phyloP scores from a whole-genome alignment of 2,329 filamentous ascomycete genomes.

The Colletotrichum neosansevieriae region DNA sequence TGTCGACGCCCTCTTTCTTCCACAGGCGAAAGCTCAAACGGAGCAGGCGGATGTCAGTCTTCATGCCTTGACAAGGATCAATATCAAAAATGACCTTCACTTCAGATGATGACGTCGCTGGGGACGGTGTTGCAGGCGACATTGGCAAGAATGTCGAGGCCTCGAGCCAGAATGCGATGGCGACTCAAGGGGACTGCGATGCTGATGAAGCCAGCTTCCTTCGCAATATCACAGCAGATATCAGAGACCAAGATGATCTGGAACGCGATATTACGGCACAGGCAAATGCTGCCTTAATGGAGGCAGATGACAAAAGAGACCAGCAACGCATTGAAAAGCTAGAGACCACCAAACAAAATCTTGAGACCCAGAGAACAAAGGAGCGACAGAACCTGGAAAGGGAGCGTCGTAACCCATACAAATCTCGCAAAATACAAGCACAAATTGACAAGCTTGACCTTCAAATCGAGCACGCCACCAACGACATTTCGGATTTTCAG shows the following conservation, averaged over 20 bases:
- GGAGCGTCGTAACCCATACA: slow-evolving; percentile 58
- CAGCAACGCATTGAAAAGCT: slow-evolving; percentile 72
- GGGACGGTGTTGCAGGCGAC: not conserved
- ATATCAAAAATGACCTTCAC: slow-evolving; percentile 1
- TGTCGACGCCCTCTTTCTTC: not conserved
- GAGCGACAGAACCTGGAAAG: slow-evolving; percentile 61
- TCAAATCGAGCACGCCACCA: slow-evolving; percentile 73
- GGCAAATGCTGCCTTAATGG: slow-evolving; percentile 69
- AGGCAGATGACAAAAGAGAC: slow-evolving; percentile 73
- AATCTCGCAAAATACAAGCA: slow-evolving; percentile 69
- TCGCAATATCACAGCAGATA: slow-evolving; percentile 53
- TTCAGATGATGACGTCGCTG: not conserved
- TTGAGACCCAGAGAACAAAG: slow-evolving; percentile 73
- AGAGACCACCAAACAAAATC: slow-evolving; percentile 65
- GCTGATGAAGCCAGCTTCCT: slow-evolving; percentile 29
- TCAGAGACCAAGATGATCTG: slow-evolving; percentile 89
- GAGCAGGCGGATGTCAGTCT: too few species aligned
- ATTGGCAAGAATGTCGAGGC: not conserved
- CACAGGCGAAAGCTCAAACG: too few species aligned
- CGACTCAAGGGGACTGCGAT: not conserved
- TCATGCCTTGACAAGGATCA: not conserved
- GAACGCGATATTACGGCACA: slow-evolving; percentile 84
- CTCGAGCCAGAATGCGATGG: not conserved
- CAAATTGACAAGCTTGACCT: slow-evolving; percentile 76
- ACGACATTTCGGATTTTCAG: slow-evolving; percentile 84